Percentiles rank a stretch among this genome's conserved stretches.
phyloP scores from a whole-genome alignment of 164 flowering plant genomes.

The Akebia trifoliata region DNA sequence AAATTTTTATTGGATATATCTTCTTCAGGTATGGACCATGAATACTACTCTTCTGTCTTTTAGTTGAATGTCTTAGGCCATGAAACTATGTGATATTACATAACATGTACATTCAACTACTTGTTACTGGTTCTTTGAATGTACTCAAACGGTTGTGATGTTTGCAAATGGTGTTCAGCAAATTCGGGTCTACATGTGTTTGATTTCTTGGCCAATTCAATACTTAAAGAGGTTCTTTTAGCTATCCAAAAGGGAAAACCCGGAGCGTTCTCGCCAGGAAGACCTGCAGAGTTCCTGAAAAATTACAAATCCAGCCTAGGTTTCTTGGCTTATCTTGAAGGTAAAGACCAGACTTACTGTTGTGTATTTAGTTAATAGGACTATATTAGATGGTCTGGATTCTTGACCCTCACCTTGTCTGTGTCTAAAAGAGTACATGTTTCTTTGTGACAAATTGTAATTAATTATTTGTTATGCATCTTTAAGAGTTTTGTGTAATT shows the following conservation, averaged over 20 bases:
- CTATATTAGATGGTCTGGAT: not conserved
- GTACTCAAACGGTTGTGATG: slow-evolving; percentile 1
- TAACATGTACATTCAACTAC: not conserved
- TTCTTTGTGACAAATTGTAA: not conserved
- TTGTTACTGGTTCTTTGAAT: not conserved
- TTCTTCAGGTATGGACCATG: slow-evolving; percentile 47
- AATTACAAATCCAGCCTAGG: slow-evolving; percentile 84
- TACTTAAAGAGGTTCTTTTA: slow-evolving; percentile 81
- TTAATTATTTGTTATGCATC: not conserved
- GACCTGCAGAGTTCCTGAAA: slow-evolving; percentile 76
- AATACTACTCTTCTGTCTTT: not conserved
- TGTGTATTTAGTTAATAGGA: not conserved
- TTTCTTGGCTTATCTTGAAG: slow-evolving; percentile 84
- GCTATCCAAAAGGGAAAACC: slow-evolving; percentile 92
- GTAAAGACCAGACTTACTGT: slow-evolving; percentile 29
- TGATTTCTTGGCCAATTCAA: slow-evolving; percentile 93
- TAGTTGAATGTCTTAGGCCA: not conserved
- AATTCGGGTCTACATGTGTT: slow-evolving; percentile 95
- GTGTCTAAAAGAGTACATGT: not conserved
- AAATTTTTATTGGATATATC: slow-evolving; percentile 81
- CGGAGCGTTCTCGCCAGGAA: slow-evolving; percentile 95
- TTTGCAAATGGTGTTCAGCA: slow-evolving; percentile 47
- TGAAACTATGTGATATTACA: not conserved
- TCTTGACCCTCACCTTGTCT: not conserved
- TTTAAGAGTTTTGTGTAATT: slow-evolving; percentile 8